Conservation (phyloP, 108 stramenopile genomes). For the Pseudonitzschia multiseries region DNA sequence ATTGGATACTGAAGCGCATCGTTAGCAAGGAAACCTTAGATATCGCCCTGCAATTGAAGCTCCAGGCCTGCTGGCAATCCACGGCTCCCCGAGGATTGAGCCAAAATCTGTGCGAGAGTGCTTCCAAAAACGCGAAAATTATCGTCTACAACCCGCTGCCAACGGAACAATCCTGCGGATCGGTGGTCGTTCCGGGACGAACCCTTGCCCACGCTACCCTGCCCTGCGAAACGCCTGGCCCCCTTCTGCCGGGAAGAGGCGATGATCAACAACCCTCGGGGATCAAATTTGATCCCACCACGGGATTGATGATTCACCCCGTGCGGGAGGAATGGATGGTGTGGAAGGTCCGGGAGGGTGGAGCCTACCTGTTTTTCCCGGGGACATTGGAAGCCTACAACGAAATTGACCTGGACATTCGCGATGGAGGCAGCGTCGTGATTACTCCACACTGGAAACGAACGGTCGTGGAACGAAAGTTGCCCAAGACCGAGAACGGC, state of each 20-base stretch:
- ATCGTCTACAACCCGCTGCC: slow-evolving; percentile 55
- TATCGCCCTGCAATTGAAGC: background rate
- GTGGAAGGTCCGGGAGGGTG: slow-evolving; percentile 59
- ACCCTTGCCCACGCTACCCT: slow-evolving; percentile 17
- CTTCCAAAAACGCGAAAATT: slow-evolving; percentile 2
- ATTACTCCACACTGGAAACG: slow-evolving; percentile 51
- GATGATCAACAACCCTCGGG: slow-evolving; percentile 10
- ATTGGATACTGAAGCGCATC: slow-evolving; percentile 39
- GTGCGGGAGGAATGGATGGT: slow-evolving; percentile 62
- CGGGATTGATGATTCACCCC: slow-evolving; percentile 53
- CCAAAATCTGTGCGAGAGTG: slow-evolving; percentile 37
- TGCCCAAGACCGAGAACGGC: slow-evolving; percentile 1
- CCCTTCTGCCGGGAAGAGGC: background rate
- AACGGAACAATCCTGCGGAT: slow-evolving; percentile 44
- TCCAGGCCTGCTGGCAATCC: slow-evolving; percentile 44
- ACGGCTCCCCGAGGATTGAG: slow-evolving; percentile 42
- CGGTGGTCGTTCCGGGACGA: slow-evolving; percentile 33
- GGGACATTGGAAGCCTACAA: slow-evolving; percentile 30
- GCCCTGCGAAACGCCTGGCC: slow-evolving; percentile 50
- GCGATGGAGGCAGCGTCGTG: slow-evolving; percentile 44
- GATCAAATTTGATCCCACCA: slow-evolving; percentile 42
- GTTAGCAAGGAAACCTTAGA: slow-evolving; percentile 1
- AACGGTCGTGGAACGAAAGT: slow-evolving; percentile 41
- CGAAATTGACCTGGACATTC: slow-evolving; percentile 21
- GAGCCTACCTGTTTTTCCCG: slow-evolving; percentile 67